Conservation (phyloP, 805 yeast species). For the Torulaspora franciscae region DNA sequence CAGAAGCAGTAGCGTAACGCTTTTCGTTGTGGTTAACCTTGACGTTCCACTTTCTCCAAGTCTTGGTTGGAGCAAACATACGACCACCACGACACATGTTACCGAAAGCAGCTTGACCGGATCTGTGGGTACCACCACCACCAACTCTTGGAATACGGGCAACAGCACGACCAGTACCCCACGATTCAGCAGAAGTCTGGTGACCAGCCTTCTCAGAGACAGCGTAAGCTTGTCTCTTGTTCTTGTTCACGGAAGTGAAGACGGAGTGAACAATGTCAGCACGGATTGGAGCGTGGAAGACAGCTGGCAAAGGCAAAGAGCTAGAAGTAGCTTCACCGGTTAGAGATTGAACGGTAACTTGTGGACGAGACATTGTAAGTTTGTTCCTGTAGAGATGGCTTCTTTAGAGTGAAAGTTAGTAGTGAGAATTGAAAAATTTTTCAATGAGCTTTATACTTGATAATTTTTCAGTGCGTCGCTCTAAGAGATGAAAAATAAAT, state of each 20-base stretch:
- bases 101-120: constrained; percentile 99
- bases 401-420: neutral
- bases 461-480: constrained; percentile 13
- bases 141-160: constrained; percentile 99
- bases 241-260: constrained; percentile 97
- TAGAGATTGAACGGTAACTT: constrained; percentile 89
- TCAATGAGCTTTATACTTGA: constrained; percentile 11
- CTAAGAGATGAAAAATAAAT: constrained; percentile 2
- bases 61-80: constrained; percentile 99
- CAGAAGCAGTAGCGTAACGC: constrained; percentile 99
- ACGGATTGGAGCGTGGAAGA: constrained; percentile 99
- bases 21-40: constrained; percentile 99
- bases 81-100: constrained; percentile 99
- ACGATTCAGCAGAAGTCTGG: constrained; percentile 99
- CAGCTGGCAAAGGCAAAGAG: constrained; percentile 93
- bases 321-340: constrained; percentile 82
- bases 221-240: constrained; percentile 99
- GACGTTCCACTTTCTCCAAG: constrained; percentile 99
- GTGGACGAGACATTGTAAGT: constrained; percentile 73
- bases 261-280: constrained; percentile 99
- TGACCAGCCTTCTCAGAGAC: constrained; percentile 99
- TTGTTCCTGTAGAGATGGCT: constrained; percentile 14
- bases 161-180: constrained; percentile 99
- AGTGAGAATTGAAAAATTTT: constrained; percentile 5
- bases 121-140: constrained; percentile 99